Percentiles rank a stretch among this genome's conserved stretches.
Evolutionary conservation across 2,329 filamentous ascomycete species (phyloP).

Genomic region (Chaetomium sp.): DNA sequence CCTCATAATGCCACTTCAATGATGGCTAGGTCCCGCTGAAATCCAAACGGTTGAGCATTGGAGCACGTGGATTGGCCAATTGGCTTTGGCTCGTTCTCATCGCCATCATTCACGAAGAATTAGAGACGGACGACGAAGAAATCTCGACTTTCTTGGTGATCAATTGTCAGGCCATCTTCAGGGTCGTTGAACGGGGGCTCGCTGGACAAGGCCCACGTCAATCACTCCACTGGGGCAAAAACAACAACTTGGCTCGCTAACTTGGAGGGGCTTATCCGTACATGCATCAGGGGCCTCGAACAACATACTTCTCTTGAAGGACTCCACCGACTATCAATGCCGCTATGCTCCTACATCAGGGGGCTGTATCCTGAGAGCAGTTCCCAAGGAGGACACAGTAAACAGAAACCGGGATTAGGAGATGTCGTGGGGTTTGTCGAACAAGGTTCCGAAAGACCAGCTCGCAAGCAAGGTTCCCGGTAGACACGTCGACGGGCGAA

Average conservation of each 20-base stretch:
- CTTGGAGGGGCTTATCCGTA: neutral
- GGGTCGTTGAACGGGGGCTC: neutral
- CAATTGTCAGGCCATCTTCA: neutral
- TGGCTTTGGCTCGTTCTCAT: neutral
- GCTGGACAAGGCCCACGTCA: neutral
- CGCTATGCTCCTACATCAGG: neutral
- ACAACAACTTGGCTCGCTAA: neutral
- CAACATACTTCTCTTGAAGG: neutral
- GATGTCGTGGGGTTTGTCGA: neutral
- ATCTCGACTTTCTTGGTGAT: neutral
- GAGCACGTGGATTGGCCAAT: constrained; percentile 10
- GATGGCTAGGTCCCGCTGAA: neutral
- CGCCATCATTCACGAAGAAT: neutral
- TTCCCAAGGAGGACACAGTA: neutral
- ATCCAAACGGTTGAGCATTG: neutral
- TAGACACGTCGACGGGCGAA: neutral
- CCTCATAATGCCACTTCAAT: neutral
- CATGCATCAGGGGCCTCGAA: constrained; percentile 17
- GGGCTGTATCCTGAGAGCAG: neutral
- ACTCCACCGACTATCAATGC: constrained; percentile 14
- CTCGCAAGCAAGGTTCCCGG: neutral
- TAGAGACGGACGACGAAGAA: neutral
- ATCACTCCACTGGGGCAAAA: neutral
- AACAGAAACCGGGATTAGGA: neutral
- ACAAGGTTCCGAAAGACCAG: neutral